These are phyloP conservation scores for Persicaria tinctoria DNA, from an alignment of 148 eudicot genomes.

Conservation along the genomic window DNA sequence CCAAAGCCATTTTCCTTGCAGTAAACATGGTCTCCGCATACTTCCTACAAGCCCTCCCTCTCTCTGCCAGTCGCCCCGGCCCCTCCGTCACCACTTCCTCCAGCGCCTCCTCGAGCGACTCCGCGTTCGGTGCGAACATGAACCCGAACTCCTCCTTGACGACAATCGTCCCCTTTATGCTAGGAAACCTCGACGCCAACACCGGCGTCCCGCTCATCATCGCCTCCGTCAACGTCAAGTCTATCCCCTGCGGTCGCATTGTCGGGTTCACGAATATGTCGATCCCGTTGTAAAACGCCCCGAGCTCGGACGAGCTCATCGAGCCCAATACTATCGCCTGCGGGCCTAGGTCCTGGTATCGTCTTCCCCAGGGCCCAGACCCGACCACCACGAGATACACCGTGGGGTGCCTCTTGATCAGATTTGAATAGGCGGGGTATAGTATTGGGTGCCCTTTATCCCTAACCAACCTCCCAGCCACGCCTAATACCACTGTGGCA, in stretches of 20 bases:
- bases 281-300: conserved; percentile 31
- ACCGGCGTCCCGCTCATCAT: conserved; percentile 36
- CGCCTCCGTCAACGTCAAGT: conserved; percentile 37
- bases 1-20: conserved; percentile 31
- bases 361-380: conserved; percentile 30
- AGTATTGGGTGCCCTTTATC: conserved; percentile 41
- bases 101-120: conserved; percentile 21
- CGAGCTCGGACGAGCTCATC: conserved; percentile 22
- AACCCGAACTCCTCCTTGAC: conserved; percentile 27
- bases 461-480: conserved; percentile 29
- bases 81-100: conserved; percentile 24
- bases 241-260: conserved; percentile 34
- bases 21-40: conserved; percentile 26
- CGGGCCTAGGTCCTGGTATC: conserved; percentile 28
- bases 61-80: conserved; percentile 11
- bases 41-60: conserved; percentile 20
- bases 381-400: conserved; percentile 31
- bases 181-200: conserved; percentile 25
- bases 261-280: conserved; percentile 43
- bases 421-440: conserved; percentile 20
- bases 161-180: conserved; percentile 30
- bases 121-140: conserved; percentile 31
- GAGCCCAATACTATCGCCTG: conserved; percentile 26
- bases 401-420: not conserved
- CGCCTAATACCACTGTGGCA: conserved; percentile 23